Evolutionary conservation across 768 basidiomycete species (phyloP).

Genomic region (Pleurotus cornucopiae): DNA sequence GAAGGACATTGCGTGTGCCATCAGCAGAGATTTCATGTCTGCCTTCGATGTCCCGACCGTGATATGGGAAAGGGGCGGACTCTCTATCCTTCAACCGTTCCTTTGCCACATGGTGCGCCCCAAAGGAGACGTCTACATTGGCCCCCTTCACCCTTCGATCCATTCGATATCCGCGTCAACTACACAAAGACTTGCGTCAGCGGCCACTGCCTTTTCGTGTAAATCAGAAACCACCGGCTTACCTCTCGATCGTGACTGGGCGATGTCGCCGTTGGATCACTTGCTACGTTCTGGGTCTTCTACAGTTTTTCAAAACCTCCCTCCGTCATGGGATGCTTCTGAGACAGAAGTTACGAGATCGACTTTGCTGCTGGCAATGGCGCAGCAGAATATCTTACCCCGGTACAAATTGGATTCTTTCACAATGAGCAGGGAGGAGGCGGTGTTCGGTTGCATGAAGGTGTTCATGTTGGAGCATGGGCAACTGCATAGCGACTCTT

Average conservation of each 20-base stretch:
- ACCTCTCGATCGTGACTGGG: constrained; percentile 61
- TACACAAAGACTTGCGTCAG: constrained; percentile 46
- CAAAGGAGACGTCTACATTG: constrained; percentile 35
- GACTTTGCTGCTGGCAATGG: constrained; percentile 56
- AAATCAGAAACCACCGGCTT: constrained; percentile 29
- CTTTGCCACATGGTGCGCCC: constrained; percentile 44
- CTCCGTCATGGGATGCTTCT: constrained; percentile 69
- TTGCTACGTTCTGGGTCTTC: constrained; percentile 73
- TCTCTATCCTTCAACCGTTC: constrained; percentile 57
- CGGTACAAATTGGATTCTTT: constrained; percentile 37
- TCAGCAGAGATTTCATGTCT: constrained; percentile 39
- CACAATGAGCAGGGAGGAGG: constrained; percentile 48
- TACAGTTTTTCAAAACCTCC: constrained; percentile 65
- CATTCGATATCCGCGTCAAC: constrained; percentile 53
- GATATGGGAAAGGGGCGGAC: constrained; percentile 49
- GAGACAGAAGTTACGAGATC: constrained; percentile 76
- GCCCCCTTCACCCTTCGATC: constrained; percentile 46
- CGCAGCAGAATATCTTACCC: constrained; percentile 41
- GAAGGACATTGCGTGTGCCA: constrained; percentile 28
- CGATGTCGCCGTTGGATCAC: constrained; percentile 65
- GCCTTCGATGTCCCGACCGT: constrained; percentile 30
- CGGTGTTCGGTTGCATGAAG: constrained; percentile 81
- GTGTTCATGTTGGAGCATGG: constrained; percentile 96
- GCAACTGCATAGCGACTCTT: constrained; percentile 44
- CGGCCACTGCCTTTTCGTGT: constrained; percentile 10